Percentiles rank a stretch among this genome's conserved stretches.
Conservation (phyloP, 352 stramenopile species). For the Globisporangium orthogonon region DNA sequence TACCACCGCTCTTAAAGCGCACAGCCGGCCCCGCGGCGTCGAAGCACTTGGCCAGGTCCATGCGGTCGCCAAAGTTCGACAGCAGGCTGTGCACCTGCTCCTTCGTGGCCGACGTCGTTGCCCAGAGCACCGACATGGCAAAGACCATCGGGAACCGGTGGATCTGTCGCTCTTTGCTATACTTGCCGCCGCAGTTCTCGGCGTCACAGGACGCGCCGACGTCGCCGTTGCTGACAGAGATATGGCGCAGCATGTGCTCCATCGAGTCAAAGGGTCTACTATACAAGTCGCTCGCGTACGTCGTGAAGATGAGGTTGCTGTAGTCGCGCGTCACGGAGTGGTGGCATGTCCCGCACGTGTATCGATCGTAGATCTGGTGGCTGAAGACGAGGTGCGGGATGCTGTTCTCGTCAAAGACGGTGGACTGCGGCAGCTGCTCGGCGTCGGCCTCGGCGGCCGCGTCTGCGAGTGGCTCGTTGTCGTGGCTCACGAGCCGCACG, state of each 20-base stretch:
- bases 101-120: conserved; percentile 63
- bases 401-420: conserved; percentile 81
- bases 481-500: conserved; percentile 60
- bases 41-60: conserved; percentile 76
- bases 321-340: conserved; percentile 70
- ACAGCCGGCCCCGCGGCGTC: conserved; percentile 58
- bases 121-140: conserved; percentile 78
- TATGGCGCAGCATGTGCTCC: conserved; percentile 60
- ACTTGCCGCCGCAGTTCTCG: conserved; percentile 48
- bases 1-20: conserved; percentile 59
- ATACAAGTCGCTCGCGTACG: conserved; percentile 71
- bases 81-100: conserved; percentile 67
- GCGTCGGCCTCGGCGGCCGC: conserved; percentile 9
- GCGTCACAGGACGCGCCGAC: conserved; percentile 51
- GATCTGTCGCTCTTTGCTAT: conserved; percentile 70
- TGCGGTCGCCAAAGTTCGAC: conserved; percentile 50
- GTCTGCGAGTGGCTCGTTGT: conserved; percentile 22
- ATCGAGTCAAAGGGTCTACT: conserved; percentile 54
- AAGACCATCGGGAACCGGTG: conserved; percentile 85
- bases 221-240: conserved; percentile 51
- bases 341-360: conserved; percentile 58
- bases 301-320: conserved; percentile 81
- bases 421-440: conserved; percentile 38
- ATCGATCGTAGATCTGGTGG: conserved; percentile 84
- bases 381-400: conserved; percentile 85